Evolutionary conservation across 2,329 filamentous ascomycete species (phyloP).

Genomic region (Fusarium sp.): DNA sequence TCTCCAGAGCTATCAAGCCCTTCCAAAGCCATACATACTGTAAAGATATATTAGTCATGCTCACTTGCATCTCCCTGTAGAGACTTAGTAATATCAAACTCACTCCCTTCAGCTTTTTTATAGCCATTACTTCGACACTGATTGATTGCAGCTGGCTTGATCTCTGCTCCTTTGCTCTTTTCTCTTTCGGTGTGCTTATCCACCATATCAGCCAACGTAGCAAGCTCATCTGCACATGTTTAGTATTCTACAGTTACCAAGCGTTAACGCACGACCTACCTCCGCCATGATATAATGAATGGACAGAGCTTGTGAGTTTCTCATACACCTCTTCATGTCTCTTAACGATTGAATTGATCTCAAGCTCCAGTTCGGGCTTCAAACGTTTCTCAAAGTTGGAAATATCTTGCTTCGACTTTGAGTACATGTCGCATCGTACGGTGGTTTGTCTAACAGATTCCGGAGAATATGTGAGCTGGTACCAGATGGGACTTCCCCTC

Average conservation of each 20-base stretch:
- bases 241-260: not conserved
- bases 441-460: not conserved
- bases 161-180: not conserved
- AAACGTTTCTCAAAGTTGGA: not conserved
- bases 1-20: not conserved
- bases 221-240: not conserved
- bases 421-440: not conserved
- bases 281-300: not conserved
- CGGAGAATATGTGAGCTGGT: not conserved
- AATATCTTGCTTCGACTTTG: not conserved
- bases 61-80: rapidly evolving
- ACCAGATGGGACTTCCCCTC: not conserved
- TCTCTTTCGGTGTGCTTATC: not conserved
- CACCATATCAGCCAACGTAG: not conserved
- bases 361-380: not conserved
- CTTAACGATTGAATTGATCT: not conserved
- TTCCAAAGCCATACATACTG: not conserved
- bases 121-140: not conserved
- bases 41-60: not conserved
- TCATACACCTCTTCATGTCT: not conserved
- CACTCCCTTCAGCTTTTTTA: not conserved
- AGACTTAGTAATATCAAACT: not conserved
- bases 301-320: not conserved
- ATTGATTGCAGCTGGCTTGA: not conserved
- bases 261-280: rapidly evolving